A percentile compares a stretch with the other conserved stretches of the same genome.
These are phyloP conservation scores for Cryptosporidium sp. DNA, from an alignment of 169 alveolate species.

Conservation along the genomic window DNA sequence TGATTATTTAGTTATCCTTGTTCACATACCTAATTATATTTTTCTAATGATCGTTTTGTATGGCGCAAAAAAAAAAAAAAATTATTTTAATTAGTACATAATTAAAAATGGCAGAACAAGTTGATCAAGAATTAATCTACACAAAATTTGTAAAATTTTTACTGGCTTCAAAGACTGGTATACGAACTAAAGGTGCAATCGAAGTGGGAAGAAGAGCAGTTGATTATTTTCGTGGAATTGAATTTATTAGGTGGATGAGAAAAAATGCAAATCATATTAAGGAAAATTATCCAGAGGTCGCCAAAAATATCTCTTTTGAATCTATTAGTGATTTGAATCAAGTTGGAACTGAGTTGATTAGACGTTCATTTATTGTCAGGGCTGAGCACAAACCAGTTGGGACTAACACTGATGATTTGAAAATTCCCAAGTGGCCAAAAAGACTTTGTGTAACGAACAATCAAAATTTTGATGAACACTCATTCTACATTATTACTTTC, in stretches of 20 bases:
- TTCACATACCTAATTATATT: background rate
- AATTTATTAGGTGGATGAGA: slow-evolving; percentile 80
- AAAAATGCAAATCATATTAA: slow-evolving; percentile 79
- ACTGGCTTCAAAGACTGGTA: slow-evolving; percentile 74
- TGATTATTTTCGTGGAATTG: slow-evolving; percentile 87
- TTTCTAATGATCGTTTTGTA: background rate
- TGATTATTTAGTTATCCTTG: background rate
- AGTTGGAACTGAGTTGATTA: slow-evolving; percentile 60
- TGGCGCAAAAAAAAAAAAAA: background rate
- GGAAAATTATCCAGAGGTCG: slow-evolving; percentile 47
- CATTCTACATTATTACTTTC: slow-evolving; percentile 85
- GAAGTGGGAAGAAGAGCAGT: slow-evolving; percentile 89
- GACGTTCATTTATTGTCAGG: slow-evolving; percentile 39
- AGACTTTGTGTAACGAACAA: slow-evolving; percentile 84
- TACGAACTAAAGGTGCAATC: slow-evolving; percentile 80
- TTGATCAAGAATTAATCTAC: slow-evolving; percentile 9
- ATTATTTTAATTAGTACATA: background rate
- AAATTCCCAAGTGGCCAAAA: slow-evolving; percentile 89
- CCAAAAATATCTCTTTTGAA: slow-evolving; percentile 26
- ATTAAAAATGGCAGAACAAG: slow-evolving; percentile 27
- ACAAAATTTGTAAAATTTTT: slow-evolving; percentile 33
- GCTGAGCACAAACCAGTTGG: slow-evolving; percentile 75
- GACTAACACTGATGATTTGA: slow-evolving; percentile 45
- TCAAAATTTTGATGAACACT: slow-evolving; percentile 85
- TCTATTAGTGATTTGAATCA: slow-evolving; percentile 33